phyloP scores from a whole-genome alignment of 306 rosid genomes.

The Dalbergia cultrata region DNA sequence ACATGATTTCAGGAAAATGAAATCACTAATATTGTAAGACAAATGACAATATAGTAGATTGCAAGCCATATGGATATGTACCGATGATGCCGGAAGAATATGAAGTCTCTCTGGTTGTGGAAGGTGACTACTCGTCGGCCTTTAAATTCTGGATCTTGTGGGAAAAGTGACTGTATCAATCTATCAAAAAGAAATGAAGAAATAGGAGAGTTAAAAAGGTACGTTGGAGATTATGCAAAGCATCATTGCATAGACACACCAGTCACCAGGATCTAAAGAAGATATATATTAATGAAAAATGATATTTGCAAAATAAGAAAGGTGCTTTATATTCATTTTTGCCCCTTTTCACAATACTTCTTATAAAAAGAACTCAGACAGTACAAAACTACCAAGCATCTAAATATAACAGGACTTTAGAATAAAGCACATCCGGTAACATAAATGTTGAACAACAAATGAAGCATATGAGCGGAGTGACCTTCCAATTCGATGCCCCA shows the following conservation, averaged over 20 bases:
- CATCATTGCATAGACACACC: neutral
- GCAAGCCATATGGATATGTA: constrained; percentile 40
- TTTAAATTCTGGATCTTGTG: constrained; percentile 86
- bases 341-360: neutral
- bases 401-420: neutral
- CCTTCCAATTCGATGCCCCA: constrained; percentile 97
- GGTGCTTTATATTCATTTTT: neutral
- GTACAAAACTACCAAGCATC: constrained; percentile 15
- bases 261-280: neutral
- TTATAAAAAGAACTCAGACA: constrained; percentile 20
- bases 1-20: constrained; percentile 38
- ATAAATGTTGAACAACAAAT: constrained; percentile 6
- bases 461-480: constrained; percentile 35
- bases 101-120: constrained; percentile 94
- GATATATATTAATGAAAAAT: constrained; percentile 11
- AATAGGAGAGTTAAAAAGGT: constrained; percentile 29
- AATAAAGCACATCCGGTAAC: constrained; percentile 21
- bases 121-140: constrained; percentile 93
- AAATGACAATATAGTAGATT: constrained; percentile 14
- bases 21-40: constrained; percentile 4
- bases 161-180: constrained; percentile 84
- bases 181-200: constrained; percentile 51
- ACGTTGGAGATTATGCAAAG: constrained; percentile 36
- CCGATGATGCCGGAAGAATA: constrained; percentile 96
- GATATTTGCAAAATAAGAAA: constrained; percentile 27